Conservation (phyloP, 257 asterid genomes). For the Cruciata laevipes region DNA sequence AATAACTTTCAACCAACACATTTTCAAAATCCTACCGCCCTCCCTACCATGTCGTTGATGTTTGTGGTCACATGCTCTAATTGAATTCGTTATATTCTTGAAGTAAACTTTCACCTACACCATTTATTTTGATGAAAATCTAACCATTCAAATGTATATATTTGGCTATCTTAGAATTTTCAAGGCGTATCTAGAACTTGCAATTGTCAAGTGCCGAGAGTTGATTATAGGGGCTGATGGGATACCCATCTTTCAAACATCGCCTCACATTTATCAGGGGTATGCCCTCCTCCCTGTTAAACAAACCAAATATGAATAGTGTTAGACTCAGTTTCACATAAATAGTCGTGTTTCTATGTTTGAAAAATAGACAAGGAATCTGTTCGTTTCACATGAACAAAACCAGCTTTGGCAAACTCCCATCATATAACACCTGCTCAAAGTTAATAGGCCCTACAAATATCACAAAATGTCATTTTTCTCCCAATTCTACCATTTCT, state of each 20-base stretch:
- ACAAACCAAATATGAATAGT: neutral
- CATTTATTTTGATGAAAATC: neutral
- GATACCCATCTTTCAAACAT: constrained; percentile 31
- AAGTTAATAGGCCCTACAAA: constrained; percentile 22
- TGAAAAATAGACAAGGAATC: too few species aligned
- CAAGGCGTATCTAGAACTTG: neutral
- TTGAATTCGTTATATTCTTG: neutral
- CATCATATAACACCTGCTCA: constrained; percentile 17
- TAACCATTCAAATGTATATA: neutral
- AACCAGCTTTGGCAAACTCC: constrained; percentile 22
- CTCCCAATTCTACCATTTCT: neutral
- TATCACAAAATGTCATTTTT: neutral
- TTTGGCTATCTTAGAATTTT: neutral
- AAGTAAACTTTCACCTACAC: neutral
- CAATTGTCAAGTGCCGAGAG: neutral
- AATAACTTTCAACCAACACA: neutral
- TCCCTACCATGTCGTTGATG: neutral
- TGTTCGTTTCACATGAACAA: too few species aligned
- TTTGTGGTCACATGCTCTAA: neutral
- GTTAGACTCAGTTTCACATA: neutral
- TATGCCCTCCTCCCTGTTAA: constrained; percentile 33
- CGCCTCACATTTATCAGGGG: constrained; percentile 22
- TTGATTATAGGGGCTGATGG: constrained; percentile 16
- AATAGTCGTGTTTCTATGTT: neutral
- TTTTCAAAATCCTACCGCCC: too few species aligned